Evolutionary conservation across 1,139 yeast species (phyloP), one percentile per base, ranked within the genome.

Genomic region (Nakaseomyces sp.): DNA sequence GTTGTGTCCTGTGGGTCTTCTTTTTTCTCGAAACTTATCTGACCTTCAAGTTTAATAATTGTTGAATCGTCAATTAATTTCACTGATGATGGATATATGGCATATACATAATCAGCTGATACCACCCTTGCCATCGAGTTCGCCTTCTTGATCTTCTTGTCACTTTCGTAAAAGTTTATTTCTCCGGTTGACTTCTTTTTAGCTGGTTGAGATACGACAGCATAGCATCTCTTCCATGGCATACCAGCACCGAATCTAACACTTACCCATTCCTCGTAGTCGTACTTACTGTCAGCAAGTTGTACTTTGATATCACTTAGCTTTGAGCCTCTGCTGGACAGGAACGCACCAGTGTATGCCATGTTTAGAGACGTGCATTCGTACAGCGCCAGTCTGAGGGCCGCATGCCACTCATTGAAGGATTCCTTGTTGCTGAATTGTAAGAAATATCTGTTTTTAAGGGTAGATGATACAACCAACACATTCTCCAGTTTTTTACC

Each of bases 171-270:
- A 52, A 82, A 79, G 26, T 73, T 67, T 15, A 81, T 76, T 49
- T 77, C 68, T 30, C 89, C 73, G 66, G 69, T 50, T 50, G 60
- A 56, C 37, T 53, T 50, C 70, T 26, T 66, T 56, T 50, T 73
- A 65, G 58, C 67, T 7, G 66, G 67, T 7, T 95, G 96, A 49
- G 89, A 87, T 45, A 89, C 76, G n/a, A 88, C 95, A 1, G 95
- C 91, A 70, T 76, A 91, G 60, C 96, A 89, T 50, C 95, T 74
- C 59, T 83, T 85, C 96, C 97, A 91, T 1, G 96, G 96, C 95
- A 87, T 87, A 29, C 98, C 98, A 15, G 93, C 77, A 13, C 97
- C 97, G 63, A 89, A 89, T 52, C 97, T 72, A 20, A 91, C 94
- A 63, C 89, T 77, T 31, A 85, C 88, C 96, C 96, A 89, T 58